Conservation (phyloP, 225 moss, liverwort and hornwort genomes). For the Pseudoscleropodium purum region DNA sequence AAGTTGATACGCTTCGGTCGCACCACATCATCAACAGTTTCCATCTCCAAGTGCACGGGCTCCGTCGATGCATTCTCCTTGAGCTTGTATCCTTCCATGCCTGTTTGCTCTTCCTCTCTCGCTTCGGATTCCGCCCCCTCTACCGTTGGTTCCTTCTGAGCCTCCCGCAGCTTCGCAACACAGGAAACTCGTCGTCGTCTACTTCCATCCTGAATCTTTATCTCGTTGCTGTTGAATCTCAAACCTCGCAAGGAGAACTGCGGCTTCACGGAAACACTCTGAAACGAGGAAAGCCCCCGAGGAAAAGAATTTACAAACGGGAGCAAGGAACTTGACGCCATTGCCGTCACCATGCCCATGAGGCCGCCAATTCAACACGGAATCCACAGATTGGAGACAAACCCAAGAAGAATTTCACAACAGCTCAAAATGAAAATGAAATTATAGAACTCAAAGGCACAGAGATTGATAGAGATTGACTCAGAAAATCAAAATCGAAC, state of each 20-base stretch:
- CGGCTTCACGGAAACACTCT: background rate
- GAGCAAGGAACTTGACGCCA: conserved; percentile 5
- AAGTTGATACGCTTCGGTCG: conserved; percentile 64
- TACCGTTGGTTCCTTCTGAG: background rate
- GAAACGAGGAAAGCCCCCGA: background rate
- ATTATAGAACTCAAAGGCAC: background rate
- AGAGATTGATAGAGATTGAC: background rate
- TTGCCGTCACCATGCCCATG: background rate
- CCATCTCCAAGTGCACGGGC: conserved; percentile 43
- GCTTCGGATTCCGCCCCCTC: background rate
- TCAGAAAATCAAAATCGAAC: background rate
- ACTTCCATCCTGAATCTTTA: background rate
- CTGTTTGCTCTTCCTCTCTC: conserved; percentile 15
- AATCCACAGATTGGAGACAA: background rate
- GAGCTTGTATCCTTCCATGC: conserved; percentile 5
- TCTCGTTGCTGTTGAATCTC: background rate
- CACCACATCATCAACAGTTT: conserved; percentile 21
- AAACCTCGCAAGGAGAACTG: background rate
- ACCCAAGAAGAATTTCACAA: background rate
- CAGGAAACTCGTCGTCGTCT: background rate
- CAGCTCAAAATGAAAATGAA: background rate
- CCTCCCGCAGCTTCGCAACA: conserved; percentile 6
- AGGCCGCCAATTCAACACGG: background rate
- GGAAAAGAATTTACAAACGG: background rate
- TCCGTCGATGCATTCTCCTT: conserved; percentile 5